phyloP scores from a whole-genome alignment of 805 yeast genomes.

The Spathaspora gorwiae region DNA sequence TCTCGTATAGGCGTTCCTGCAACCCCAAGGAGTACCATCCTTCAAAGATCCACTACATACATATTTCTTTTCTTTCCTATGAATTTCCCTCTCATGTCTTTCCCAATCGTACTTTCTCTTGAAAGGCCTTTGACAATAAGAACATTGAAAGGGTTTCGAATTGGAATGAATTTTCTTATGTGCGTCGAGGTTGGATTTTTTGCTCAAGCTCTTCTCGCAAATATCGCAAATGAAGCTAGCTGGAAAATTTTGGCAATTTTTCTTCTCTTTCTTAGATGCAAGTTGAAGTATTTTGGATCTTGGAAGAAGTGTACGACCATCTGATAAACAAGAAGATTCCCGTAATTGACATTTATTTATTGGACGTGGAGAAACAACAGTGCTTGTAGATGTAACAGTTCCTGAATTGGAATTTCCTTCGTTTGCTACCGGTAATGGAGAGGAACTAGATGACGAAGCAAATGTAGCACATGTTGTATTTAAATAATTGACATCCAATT shows the following conservation, averaged over 20 bases:
- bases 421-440: too few species aligned
- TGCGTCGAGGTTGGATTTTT: conserved; percentile 88
- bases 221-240: conserved; percentile 70
- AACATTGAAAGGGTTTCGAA: conserved; percentile 72
- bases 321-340: not conserved
- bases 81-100: conserved; percentile 50
- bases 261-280: conserved; percentile 39
- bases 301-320: conserved; percentile 4
- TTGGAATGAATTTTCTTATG: conserved; percentile 87
- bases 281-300: conserved; percentile 35
- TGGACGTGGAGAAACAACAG: conserved; percentile 18
- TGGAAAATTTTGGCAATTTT: conserved; percentile 65
- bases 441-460: too few species aligned
- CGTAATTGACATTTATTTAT: conserved; percentile 13
- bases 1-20: conserved; percentile 43
- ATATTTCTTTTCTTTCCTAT: conserved; percentile 68
- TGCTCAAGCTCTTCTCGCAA: conserved; percentile 81
- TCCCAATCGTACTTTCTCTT: conserved; percentile 44
- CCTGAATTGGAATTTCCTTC: too few species aligned
- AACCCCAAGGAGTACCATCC: conserved; percentile 46
- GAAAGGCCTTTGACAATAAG: conserved; percentile 72
- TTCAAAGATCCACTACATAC: conserved; percentile 64
- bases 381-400: too few species aligned
- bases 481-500: too few species aligned
- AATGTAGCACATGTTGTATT: too few species aligned